Base-by-base conservation (phyloP, 2,329 filamentous ascomycete genomes). In the Aspergillus sp. region DNA sequence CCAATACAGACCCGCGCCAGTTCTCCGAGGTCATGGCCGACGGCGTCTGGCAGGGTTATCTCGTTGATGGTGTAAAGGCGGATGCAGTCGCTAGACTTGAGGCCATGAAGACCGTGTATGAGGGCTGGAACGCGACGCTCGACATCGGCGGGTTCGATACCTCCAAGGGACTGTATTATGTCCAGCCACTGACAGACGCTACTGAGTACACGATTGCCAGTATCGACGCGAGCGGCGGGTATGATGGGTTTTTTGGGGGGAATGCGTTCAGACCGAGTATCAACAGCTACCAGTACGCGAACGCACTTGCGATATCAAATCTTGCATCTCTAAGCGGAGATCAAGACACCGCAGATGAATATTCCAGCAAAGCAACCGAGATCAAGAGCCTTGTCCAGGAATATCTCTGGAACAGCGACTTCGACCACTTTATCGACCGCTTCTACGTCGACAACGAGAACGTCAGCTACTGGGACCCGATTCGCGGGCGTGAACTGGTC, bases 181-280 rank as follows among this genome's bases (percentile, higher is more conserved):
- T 79, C 6, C 76, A 79, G 51, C 77, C 77, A 0, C 56, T 79
- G 2, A 70, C 71, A 0, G 77, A 79, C 62, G 77, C 77, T 0
- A 79, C 77, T 0, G 77, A 79, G 57, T 79, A 79, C 58, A 79
- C 76, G 1, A 78, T 79, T 46, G 71, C 74, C 0, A 76, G 72
- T 43, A 79, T 78, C 54, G 77, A 79, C 56, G 74, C 77, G 0
- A 73, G 68, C 1, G 61, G 62, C 1, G 64, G 64, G 8, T 33
- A 19, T 17, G 77, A 79, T 48, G 77, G 77, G 1, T 79, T 79
- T 41, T 64, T 57, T 0, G 76, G 76, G 2, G 77, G 77, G 3
- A 53, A 75, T 9, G 66, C 76, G 2, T 79, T 79, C 65, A 68
- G 77, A 6, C 77, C 77, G 0, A 76, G 74, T 19, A 78, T 79